phyloP scores from a whole-genome alignment of 2,329 filamentous ascomycete genomes.

The Exophiala dermatitidis region DNA sequence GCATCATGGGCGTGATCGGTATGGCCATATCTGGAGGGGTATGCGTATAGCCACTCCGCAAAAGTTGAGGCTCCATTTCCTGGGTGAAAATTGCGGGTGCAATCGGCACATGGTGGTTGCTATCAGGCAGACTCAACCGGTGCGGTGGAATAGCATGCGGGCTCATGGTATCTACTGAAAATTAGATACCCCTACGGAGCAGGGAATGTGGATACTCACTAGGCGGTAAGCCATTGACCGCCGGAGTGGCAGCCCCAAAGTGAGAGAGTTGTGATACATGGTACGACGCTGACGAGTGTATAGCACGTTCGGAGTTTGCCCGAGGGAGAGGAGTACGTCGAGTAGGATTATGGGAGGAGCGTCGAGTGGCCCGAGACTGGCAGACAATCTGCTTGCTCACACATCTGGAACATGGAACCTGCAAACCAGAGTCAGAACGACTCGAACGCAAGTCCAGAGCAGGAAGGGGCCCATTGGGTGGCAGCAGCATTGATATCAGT shows the following conservation, averaged over 20 bases:
- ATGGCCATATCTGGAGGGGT: conserved; percentile 25
- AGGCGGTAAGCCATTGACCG: conserved; percentile 19
- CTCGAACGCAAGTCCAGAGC: background rate
- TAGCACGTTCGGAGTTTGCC: conserved; percentile 23
- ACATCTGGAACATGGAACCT: conserved; percentile 29
- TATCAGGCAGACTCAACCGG: conserved; percentile 22
- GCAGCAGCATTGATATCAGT: no score
- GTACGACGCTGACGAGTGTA: conserved; percentile 24
- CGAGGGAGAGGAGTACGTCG: conserved; percentile 23
- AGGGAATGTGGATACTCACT: conserved; percentile 9
- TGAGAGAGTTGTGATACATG: conserved; percentile 25
- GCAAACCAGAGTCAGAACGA: conserved; percentile 6
- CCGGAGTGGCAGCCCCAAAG: conserved; percentile 19
- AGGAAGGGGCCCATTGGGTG: background rate
- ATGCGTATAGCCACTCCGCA: conserved; percentile 23
- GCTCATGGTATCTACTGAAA: conserved; percentile 11
- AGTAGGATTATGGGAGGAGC: conserved; percentile 26
- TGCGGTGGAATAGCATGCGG: conserved; percentile 16
- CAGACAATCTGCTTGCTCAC: conserved; percentile 28
- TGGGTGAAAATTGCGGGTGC: conserved; percentile 18
- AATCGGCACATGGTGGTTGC: conserved; percentile 22
- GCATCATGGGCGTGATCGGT: conserved; percentile 27
- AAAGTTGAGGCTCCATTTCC: conserved; percentile 21
- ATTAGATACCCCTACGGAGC: conserved; percentile 3
- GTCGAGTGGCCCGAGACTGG: conserved; percentile 25